Conservation (phyloP, 148 eudicot species). For the Suaeda aralocaspica region DNA sequence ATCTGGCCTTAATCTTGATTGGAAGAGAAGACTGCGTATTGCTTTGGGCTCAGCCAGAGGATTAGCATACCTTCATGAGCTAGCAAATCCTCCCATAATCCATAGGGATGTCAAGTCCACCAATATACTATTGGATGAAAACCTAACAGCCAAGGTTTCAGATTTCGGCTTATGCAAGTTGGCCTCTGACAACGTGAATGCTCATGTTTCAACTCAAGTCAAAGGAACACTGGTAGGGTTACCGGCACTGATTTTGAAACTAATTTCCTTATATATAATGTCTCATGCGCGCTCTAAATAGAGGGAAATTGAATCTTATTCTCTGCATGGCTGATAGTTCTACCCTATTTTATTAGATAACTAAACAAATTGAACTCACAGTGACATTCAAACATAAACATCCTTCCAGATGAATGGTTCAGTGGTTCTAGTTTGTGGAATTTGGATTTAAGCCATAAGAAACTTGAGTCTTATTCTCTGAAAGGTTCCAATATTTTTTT, state of each 20-base stretch:
- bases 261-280: background rate
- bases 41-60: conserved; percentile 96
- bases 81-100: conserved; percentile 87
- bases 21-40: conserved; percentile 77
- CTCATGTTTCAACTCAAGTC: conserved; percentile 92
- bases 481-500: too few species aligned
- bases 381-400: too few species aligned
- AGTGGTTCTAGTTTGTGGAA: too few species aligned
- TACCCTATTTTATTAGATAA: too few species aligned
- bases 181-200: conserved; percentile 58
- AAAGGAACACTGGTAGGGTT: conserved; percentile 83
- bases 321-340: too few species aligned
- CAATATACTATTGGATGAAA: conserved; percentile 78
- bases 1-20: conserved; percentile 76
- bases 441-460: too few species aligned
- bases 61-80: conserved; percentile 82
- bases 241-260: background rate
- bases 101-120: conserved; percentile 93
- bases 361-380: too few species aligned
- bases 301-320: too few species aligned
- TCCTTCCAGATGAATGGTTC: too few species aligned
- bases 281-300: background rate
- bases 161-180: conserved; percentile 92
- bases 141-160: conserved; percentile 82
- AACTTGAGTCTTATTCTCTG: too few species aligned